Conservation (phyloP, 208 protist genomes). For the Leishmania guyanensis region DNA sequence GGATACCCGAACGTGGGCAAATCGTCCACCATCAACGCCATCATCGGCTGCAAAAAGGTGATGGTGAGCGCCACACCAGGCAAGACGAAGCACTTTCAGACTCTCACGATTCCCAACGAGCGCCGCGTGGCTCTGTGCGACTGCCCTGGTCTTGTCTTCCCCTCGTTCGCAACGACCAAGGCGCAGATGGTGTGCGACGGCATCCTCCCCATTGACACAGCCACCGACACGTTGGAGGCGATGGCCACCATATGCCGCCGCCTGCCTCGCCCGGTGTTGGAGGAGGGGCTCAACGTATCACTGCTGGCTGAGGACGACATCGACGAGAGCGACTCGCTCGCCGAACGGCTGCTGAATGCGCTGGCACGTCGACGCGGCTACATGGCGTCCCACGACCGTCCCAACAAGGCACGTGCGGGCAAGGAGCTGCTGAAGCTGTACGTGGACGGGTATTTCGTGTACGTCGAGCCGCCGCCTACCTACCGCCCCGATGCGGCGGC, state of each 20-base stretch:
- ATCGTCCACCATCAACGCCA: slow-evolving; percentile 97
- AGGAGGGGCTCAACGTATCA: slow-evolving; percentile 64
- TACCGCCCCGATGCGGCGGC: slow-evolving; percentile 42
- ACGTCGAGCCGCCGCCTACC: slow-evolving; percentile 80
- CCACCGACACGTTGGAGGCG: slow-evolving; percentile 72
- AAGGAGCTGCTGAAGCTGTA: slow-evolving; percentile 97
- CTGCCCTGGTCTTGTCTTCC: slow-evolving; percentile 98
- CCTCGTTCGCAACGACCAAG: slow-evolving; percentile 88
- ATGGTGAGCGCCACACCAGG: slow-evolving; percentile 96
- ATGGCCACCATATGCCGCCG: slow-evolving; percentile 62
- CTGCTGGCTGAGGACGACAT: slow-evolving; percentile 66
- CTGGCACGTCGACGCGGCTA: slow-evolving; percentile 89
- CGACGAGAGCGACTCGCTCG: slow-evolving; percentile 64
- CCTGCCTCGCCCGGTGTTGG: slow-evolving; percentile 63
- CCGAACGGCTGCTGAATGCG: slow-evolving; percentile 82
- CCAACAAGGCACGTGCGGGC: slow-evolving; percentile 91
- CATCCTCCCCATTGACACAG: slow-evolving; percentile 94
- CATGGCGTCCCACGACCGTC: slow-evolving; percentile 94
- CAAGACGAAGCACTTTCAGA: slow-evolving; percentile 99
- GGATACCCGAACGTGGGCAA: slow-evolving; percentile 99
- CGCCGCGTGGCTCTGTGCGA: slow-evolving; percentile 95
- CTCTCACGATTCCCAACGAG: slow-evolving; percentile 92
- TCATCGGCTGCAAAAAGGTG: slow-evolving; percentile 95
- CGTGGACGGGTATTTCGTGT: slow-evolving; percentile 85
- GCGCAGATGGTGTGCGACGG: slow-evolving; percentile 97